A percentile compares a stretch with the other conserved stretches of the same genome.
Evolutionary conservation across 2,329 filamentous ascomycete genomes (phyloP).

Genomic region (Ceratocystis ficicola): DNA sequence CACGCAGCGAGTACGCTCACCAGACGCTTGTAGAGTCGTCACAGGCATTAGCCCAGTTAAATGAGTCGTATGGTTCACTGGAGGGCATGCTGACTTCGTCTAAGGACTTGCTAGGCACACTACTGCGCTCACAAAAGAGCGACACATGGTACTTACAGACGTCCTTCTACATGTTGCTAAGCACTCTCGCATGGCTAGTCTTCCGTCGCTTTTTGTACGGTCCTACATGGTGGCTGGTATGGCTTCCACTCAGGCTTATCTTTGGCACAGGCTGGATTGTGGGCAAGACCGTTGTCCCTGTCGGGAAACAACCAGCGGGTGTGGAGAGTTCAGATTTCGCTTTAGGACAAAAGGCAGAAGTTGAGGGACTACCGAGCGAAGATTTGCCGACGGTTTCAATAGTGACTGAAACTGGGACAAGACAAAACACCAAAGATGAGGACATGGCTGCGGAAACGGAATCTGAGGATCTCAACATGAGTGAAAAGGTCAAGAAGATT

Average conservation of each 20-base stretch:
- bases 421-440: conserved; percentile 25
- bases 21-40: conserved; percentile 78
- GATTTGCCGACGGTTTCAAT: conserved; percentile 36
- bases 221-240: conserved; percentile 78
- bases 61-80: conserved; percentile 68
- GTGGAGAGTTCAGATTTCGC: conserved; percentile 27
- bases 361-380: conserved; percentile 32
- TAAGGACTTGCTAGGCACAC: conserved; percentile 59
- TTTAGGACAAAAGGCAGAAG: conserved; percentile 24
- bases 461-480: conserved; percentile 32
- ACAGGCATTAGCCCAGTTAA: conserved; percentile 65
- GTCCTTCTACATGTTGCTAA: conserved; percentile 67
- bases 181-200: conserved; percentile 71
- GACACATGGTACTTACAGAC: conserved; percentile 97
- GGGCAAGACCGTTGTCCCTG: conserved; percentile 39
- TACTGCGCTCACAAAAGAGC: conserved; percentile 81
- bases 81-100: conserved; percentile 66
- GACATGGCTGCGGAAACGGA: conserved; percentile 26
- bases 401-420: background rate
- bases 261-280: conserved; percentile 48
- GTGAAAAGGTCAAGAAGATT: conserved; percentile 44
- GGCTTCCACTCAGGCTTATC: conserved; percentile 61
- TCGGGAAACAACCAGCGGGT: conserved; percentile 24
- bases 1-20: conserved; percentile 77
- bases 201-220: conserved; percentile 80